phyloP scores from a whole-genome alignment of 306 rosid species.

The Begonia peltatifolia region DNA sequence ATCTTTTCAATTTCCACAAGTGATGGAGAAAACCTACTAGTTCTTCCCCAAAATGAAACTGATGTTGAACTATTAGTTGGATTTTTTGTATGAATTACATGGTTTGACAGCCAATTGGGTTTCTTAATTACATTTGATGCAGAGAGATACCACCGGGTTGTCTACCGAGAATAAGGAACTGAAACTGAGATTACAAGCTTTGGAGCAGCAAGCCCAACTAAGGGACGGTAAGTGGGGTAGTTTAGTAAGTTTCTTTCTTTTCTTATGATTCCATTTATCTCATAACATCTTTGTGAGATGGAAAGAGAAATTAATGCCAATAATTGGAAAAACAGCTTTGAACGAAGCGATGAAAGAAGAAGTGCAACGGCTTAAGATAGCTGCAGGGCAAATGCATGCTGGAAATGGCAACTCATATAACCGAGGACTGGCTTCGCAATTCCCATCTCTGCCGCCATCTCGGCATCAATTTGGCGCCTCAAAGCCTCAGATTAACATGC shows the following conservation, averaged over 20 bases:
- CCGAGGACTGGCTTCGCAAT: constrained; percentile 49
- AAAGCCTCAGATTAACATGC: constrained; percentile 31
- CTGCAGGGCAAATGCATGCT: constrained; percentile 26
- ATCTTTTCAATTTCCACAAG: constrained; percentile 12
- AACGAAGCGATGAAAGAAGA: constrained; percentile 71
- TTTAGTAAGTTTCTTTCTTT: neutral
- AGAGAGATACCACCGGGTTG: constrained; percentile 79
- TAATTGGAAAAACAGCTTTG: constrained; percentile 32
- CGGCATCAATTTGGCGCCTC: constrained; percentile 26
- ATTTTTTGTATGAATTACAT: too few relatives aligned
- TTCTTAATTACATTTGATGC: constrained; percentile 17
- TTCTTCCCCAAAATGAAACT: too few relatives aligned
- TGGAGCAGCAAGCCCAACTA: constrained; percentile 84
- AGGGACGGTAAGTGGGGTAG: constrained; percentile 55
- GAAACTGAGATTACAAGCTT: constrained; percentile 67
- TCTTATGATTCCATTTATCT: too few relatives aligned
- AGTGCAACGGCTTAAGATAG: constrained; percentile 75
- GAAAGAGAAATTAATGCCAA: too few relatives aligned
- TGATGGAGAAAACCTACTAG: too few relatives aligned
- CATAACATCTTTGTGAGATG: too few relatives aligned
- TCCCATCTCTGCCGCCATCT: constrained; percentile 12
- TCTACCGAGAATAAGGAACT: constrained; percentile 76
- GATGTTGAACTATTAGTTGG: too few relatives aligned
- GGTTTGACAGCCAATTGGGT: too few relatives aligned
- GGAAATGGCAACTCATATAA: constrained; percentile 24